phyloP scores from a whole-genome alignment of 2,329 filamentous ascomycete genomes.

The Clathrospora elynae region DNA sequence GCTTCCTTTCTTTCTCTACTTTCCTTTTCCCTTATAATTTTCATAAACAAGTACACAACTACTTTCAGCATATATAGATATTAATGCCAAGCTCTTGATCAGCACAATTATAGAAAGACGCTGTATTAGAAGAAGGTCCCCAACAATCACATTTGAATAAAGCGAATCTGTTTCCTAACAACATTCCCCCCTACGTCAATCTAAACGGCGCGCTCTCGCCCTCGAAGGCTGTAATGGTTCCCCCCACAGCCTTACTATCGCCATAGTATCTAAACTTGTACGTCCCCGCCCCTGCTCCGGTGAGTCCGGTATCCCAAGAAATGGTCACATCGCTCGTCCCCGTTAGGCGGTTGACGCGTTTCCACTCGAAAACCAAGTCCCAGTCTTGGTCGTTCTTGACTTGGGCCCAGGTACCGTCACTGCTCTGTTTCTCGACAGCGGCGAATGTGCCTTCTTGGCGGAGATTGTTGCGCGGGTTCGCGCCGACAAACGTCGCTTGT shows the following conservation, averaged over 20 bases:
- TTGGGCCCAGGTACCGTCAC: conserved; percentile 62
- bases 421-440: conserved; percentile 69
- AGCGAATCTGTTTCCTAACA: too few relatives aligned
- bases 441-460: conserved; percentile 77
- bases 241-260: conserved; percentile 70
- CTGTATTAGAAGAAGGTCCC: too few relatives aligned
- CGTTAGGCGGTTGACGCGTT: conserved; percentile 68
- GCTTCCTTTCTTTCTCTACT: too few relatives aligned
- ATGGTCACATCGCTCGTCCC: conserved; percentile 80
- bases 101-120: too few relatives aligned
- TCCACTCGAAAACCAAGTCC: conserved; percentile 82
- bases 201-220: conserved; percentile 36
- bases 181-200: conserved; percentile 8
- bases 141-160: too few relatives aligned
- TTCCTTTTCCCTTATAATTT: too few relatives aligned
- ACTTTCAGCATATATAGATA: too few relatives aligned
- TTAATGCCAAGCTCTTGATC: too few relatives aligned
- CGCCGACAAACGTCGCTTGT: conserved; percentile 75
- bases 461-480: conserved; percentile 89
- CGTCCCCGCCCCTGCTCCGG: conserved; percentile 58
- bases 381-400: conserved; percentile 80
- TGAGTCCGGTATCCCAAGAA: conserved; percentile 73
- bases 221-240: conserved; percentile 67
- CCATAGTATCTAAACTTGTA: conserved; percentile 86
- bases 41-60: too few relatives aligned